These are phyloP conservation scores for Talaromyces wortmannii DNA, from an alignment of 495 filamentous ascomycete genomes.

Conservation along the genomic window DNA sequence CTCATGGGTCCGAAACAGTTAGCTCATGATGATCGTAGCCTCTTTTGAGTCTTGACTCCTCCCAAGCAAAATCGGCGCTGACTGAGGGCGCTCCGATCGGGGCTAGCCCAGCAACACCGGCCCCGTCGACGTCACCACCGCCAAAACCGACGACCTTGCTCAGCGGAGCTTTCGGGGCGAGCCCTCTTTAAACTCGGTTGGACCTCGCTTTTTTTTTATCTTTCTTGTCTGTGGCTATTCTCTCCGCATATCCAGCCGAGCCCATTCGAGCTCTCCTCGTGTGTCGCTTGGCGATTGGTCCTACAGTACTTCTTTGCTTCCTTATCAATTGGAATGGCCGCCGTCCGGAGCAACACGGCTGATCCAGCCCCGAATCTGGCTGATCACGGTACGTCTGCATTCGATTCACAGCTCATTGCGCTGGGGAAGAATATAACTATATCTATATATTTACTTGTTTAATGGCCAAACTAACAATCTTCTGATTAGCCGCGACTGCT, in stretches of 20 bases:
- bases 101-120: background rate
- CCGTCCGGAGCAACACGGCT: background rate
- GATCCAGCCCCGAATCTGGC: background rate
- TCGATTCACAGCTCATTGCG: background rate
- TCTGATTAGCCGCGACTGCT: constrained; percentile 40
- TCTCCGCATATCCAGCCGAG: no score
- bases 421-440: no score
- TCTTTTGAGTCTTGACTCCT: background rate
- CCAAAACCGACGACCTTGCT: background rate
- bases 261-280: background rate
- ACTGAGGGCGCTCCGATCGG: background rate
- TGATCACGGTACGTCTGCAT: background rate
- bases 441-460: background rate
- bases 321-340: background rate
- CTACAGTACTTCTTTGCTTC: background rate
- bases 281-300: background rate
- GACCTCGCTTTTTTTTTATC: background rate
- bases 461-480: background rate
- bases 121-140: background rate
- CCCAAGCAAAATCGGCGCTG: background rate
- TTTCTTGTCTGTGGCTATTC: no score
- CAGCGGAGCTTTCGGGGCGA: background rate
- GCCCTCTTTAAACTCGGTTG: background rate
- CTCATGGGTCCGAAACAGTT: no score
- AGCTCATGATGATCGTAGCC: no score